Evolutionary conservation across 1,284 basidiomycete species (phyloP).

Genomic region (Tilletiaria anomala): DNA sequence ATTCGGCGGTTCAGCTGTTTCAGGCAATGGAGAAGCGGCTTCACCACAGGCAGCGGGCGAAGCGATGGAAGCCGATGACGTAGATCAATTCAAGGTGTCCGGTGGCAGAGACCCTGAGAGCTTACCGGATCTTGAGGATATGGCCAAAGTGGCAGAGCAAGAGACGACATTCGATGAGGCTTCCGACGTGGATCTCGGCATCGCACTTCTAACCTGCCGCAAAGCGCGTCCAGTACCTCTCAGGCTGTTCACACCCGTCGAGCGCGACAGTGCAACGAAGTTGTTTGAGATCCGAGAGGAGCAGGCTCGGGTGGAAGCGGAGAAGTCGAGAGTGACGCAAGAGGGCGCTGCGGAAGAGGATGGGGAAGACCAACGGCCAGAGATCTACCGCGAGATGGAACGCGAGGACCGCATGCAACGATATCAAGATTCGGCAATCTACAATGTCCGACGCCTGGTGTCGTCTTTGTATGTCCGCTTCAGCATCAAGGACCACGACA

Average conservation of each 20-base stretch:
- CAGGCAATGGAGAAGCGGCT: too few species aligned
- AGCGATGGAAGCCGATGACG: too few species aligned
- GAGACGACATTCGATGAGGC: too few species aligned
- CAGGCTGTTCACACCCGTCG: constrained; percentile 25
- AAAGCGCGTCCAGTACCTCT: constrained; percentile 3
- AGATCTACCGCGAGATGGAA: constrained; percentile 36
- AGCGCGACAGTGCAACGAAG: constrained; percentile 13
- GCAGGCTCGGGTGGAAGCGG: not conserved
- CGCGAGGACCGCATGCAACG: constrained; percentile 12
- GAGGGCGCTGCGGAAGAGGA: constrained; percentile 1
- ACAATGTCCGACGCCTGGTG: constrained; percentile 11
- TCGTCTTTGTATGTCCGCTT: constrained; percentile 21
- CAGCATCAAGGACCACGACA: constrained; percentile 20
- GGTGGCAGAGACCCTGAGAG: too few species aligned
- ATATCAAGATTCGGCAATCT: constrained; percentile 8
- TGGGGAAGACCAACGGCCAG: constrained; percentile 6
- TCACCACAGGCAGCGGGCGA: too few species aligned
- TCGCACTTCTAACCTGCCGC: not conserved
- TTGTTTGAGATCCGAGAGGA: not conserved
- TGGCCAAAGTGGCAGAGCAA: too few species aligned
- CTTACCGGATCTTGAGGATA: too few species aligned
- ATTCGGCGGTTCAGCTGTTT: too few species aligned
- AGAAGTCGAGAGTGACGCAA: not conserved
- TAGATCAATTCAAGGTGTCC: too few species aligned
- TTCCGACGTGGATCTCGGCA: not conserved